Base-by-base conservation (phyloP, 1,139 yeast genomes). In the Saccharomyces hybrid region DNA sequence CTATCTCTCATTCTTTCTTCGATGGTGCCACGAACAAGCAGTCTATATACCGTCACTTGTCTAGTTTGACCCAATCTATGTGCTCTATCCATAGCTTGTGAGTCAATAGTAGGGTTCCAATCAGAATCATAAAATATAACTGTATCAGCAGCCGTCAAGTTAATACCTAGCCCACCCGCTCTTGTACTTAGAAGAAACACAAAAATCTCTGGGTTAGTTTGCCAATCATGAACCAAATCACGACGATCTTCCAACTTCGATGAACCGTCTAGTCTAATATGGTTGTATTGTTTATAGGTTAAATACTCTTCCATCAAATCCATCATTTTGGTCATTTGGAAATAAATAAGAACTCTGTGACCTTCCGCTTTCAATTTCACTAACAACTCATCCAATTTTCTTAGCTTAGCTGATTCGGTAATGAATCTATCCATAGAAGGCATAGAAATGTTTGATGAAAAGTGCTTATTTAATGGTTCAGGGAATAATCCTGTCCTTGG, bases 291-390 rank as follows among this genome's bases (percentile, higher is more conserved):
- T 64, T 93, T 82, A 74, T 83, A 93, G 0, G 96, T 87, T 62
- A 95, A 76, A 64, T 88, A 93, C 71, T 93, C 99, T 69, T 93
- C 99, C 96, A 95, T 90, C 58, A 95, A 75, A 68, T 93, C 99
- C 98, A 93, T 95, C 99, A 93, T 93, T 67, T 82, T 88, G 5
- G 99, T 95, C 99, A 93, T 95, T 73, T 93, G 99, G 80, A 93
- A 93, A 69, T 93, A 93, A 46, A 93, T 80, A 63, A 93, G 78
- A 23, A 95, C 97, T 62, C 98, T 82, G 68, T 95, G 99, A 59
- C 82, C 99, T 55, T 85, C 80, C 52, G 81, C 80, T 73, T 93
- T 91, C 68, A 95, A 78, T 51, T 86, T 87, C n/a, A 82, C 83
- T 51, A 93, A 77, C 67, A 93, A 76, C 65, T 82, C 82, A 69